Evolutionary conservation across 805 yeast species (phyloP), one percentile per base, ranked within the genome.

Genomic region (Ogataea thermomethanolica): DNA sequence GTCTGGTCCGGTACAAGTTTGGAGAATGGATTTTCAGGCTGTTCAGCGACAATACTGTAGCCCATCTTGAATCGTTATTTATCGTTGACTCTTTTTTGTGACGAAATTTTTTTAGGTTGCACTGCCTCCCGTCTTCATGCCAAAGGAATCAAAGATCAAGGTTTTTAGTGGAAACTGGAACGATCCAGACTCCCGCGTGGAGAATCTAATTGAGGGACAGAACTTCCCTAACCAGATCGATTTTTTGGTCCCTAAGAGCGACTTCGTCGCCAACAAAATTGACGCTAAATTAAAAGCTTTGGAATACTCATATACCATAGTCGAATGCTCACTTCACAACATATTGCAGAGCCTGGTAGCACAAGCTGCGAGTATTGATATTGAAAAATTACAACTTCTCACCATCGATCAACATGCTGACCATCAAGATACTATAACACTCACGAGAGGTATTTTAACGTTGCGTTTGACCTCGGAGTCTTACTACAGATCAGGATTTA

Each of bases 1-100:
- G 78, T 75, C 64, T 93, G 99, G 32, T 79, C 83, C 15, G 76
- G 69, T 8, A 93, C 95, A 39, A 90, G 66, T 13, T 69, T 69
- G 2, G 82, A 72, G 51, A 76, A 87, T 12, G 85, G 83, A 56
- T 93, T 93, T 39, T 74, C 72, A 3, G 64, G 71, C 51, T 79
- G 78, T 37, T 65, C 62, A 30, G 59, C 69, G 33, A 74, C 57
- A 33, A 66, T 66, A 46, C 62, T 65, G 45, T 62, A 73, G 7
- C 29, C 35, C 62, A 58, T 57, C 8, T 9, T 23, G 20, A 4
- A 17, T 17, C 20, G 20, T 17, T 13, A 9, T 24, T 25, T 25
- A 13, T 27, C 12, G 14, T 14, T 30, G 33, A 25, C 30, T 32
- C 25, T 33, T 38, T 31, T 26, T 32, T 37, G 14, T 23, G 24